Conservation (phyloP, 2,329 filamentous ascomycete species). For the Paramyrothecium roridum region DNA sequence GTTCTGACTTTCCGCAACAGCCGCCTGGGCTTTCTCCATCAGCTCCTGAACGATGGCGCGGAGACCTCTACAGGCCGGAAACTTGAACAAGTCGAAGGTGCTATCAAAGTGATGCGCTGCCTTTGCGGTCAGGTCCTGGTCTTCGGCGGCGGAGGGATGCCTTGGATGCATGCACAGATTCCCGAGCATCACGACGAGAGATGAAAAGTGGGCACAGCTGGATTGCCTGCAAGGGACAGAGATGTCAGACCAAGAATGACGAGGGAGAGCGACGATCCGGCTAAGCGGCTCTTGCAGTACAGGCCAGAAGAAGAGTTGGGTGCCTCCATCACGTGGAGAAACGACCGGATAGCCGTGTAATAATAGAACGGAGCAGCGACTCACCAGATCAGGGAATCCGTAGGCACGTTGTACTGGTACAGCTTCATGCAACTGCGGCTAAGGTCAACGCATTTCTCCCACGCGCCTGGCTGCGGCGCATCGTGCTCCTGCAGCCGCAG, state of each 20-base stretch:
- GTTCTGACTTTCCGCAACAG: neutral
- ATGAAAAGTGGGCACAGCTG: constrained; percentile 26
- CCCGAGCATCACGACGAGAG: constrained; percentile 28
- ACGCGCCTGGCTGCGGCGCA: constrained; percentile 21
- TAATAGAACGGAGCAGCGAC: neutral
- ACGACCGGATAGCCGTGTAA: too few relatives aligned
- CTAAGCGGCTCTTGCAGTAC: neutral
- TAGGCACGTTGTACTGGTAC: constrained; percentile 21
- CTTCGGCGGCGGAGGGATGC: constrained; percentile 17
- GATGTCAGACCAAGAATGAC: constrained; percentile 1
- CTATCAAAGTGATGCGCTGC: constrained; percentile 23
- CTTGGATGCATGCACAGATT: constrained; percentile 26
- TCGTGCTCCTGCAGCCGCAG: constrained; percentile 1
- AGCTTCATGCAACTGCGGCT: constrained; percentile 30
- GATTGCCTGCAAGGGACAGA: constrained; percentile 16
- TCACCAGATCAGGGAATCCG: constrained; percentile 29
- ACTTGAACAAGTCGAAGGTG: neutral
- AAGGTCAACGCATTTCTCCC: constrained; percentile 27
- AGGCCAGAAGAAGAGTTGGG: rapidly evolving
- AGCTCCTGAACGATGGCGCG: neutral
- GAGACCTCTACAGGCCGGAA: neutral
- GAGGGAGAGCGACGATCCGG: neutral
- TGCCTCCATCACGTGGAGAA: too few relatives aligned
- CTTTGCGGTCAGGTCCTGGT: constrained; percentile 22
- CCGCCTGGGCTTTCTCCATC: neutral